phyloP scores from a whole-genome alignment of 805 yeast species.

The Teunomyces pallodes region DNA sequence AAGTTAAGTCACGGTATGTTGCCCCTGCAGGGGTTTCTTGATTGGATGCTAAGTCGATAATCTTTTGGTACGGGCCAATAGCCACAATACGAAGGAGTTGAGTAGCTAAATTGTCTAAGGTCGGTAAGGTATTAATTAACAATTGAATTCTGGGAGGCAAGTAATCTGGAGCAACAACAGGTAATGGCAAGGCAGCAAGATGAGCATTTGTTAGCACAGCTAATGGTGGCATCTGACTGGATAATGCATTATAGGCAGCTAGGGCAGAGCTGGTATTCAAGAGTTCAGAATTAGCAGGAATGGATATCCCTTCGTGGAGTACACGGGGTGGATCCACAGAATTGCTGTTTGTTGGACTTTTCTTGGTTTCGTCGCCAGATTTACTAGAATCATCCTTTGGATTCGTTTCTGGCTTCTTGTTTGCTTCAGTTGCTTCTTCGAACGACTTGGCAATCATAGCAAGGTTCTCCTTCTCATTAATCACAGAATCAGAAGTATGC shows the following conservation, averaged over 20 bases:
- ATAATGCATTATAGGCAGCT: constrained; percentile 42
- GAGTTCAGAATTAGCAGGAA: constrained; percentile 43
- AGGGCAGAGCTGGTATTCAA: constrained; percentile 38
- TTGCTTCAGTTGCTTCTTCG: constrained; percentile 28
- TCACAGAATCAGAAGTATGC: neutral
- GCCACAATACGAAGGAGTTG: constrained; percentile 75
- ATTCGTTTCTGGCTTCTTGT: constrained; percentile 1
- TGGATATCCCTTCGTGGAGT: constrained; percentile 13
- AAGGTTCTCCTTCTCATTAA: constrained; percentile 24
- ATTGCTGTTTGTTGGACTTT: neutral
- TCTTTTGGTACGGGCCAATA: constrained; percentile 71
- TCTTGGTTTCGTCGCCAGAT: constrained; percentile 2
- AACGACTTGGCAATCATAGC: constrained; percentile 33
- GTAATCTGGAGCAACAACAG: constrained; percentile 53
- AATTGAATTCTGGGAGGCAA: constrained; percentile 63
- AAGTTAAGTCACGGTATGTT: constrained; percentile 65
- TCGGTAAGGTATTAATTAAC: constrained; percentile 65
- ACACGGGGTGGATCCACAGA: constrained; percentile 2
- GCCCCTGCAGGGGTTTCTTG: constrained; percentile 65
- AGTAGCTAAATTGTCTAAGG: constrained; percentile 76
- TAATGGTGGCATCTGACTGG: constrained; percentile 36
- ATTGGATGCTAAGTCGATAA: constrained; percentile 65
- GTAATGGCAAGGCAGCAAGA: constrained; percentile 58
- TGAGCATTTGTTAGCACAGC: constrained; percentile 44
- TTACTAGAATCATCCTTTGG: constrained; percentile 1